Base-by-base conservation (phyloP, 805 yeast species). In the Cyberlindnera nakhonratchasimensis region DNA sequence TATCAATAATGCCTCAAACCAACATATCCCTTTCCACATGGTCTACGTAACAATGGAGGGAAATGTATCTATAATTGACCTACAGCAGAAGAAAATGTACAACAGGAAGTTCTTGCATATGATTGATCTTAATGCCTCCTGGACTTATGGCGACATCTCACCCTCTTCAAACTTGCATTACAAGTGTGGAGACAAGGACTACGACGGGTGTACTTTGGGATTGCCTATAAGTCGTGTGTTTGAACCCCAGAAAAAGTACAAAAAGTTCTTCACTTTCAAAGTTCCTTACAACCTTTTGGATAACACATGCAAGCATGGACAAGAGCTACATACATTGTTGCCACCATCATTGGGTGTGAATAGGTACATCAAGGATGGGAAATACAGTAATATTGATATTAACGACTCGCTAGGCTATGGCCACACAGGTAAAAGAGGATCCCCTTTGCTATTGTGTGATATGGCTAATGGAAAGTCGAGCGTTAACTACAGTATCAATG, bases 1-100 rank as follows among this genome's bases (percentile, higher is more conserved):
- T 7, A 66, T 79, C 22, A 64, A 72, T 34, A 79, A 79, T 52
- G 66, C 62, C 12, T 67, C 79, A 4, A 55, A 66, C 11, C 57
- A 60, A 11, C 73, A 72, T 1, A 60, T 82, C 17, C 73, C 74
- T 2, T 83, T 81, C 54, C 83, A 81, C 50, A 77, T 78, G 79
- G 75, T 82, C 54, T 76, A 51, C 38, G 77, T 73, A 3, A 69
- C 77, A 5, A 53, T 74, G 32, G 77, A 75, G 57, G 78, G 77
- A 4, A 46, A 54, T 14, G 55, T 58, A 2, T 57, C 67, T 2
- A 50, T 66, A 2, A 48, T 65, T 20, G 67, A 69, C 45, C 43
- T 47, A 13, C 42, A 51, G 4, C 46, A 51, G 24, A 67, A 66
- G 32, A 66, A 62, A 40, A 58, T 68, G 34, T 61, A 66, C 2